Evolutionary conservation across 768 basidiomycete genomes (phyloP), one percentile per base, ranked within the genome.

Genomic region (Lanmaoa rubissima): DNA sequence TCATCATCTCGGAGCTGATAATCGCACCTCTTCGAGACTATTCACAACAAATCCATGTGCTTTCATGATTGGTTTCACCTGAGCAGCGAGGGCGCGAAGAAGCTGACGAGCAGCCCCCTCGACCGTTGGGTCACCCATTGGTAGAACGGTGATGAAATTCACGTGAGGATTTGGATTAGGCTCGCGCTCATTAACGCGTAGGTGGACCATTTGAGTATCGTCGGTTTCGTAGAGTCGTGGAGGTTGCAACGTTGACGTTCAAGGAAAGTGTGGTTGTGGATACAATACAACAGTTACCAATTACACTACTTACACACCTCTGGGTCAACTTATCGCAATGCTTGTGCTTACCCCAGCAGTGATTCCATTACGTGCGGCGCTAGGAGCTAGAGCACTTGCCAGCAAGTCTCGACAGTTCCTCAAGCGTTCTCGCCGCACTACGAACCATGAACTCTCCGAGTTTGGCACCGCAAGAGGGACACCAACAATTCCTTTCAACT

Each of bases 51-150:
- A 86, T 0, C 88, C 89, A 62, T 90, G 87, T 3, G 76, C 69
- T 67, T 90, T 91, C 92, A 94, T 94, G 21, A 92, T 66, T 3
- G 91, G 91, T 59, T 82, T 80, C 31, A 93, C 88, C 71, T 93
- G 91, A 4, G 91, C 92, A 0, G 90, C 91, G 44, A 94, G 75
- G 3, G 90, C 88, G 7, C 88, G 81, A 53, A 94, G 75, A 32
- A 90, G 78, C 65, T 92, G 86, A 43, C 79, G 78, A 12, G 89
- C 86, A 48, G 84, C 82, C 55, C 88, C 86, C 58, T 82, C 76
- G 32, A 79, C 75, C 6, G 71, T 75, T 13, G 71, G 21, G 45
- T 80, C 76, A 8, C 58, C 31, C 50, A 64, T 65, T 57, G 78
- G 79, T 11, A 94, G 75, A 24, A 82, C 74, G 3, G 83, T 75